A percentile compares a stretch with the other conserved stretches of the same genome.
Conservation (phyloP, 768 basidiomycete species). For the Dendrothele bispora region DNA sequence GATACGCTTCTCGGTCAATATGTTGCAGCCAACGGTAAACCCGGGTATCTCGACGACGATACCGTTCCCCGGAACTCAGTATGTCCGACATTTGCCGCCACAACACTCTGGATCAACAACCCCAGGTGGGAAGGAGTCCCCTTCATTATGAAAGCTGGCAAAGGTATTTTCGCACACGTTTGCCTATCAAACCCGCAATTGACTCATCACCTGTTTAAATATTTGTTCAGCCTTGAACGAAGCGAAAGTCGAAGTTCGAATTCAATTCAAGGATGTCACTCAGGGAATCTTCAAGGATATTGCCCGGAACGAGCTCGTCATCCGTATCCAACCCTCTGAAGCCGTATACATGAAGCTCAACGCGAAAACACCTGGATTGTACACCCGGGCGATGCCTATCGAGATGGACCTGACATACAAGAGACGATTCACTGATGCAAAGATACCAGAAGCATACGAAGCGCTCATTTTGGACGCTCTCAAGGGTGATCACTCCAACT, state of each 20-base stretch:
- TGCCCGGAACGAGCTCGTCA: constrained; percentile 93
- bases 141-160: constrained; percentile 97
- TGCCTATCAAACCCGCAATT: constrained; percentile 16
- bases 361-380: constrained; percentile 88
- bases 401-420: constrained; percentile 99
- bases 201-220: constrained; percentile 9
- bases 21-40: constrained; percentile 83
- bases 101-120: constrained; percentile 89
- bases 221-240: constrained; percentile 81
- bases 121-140: constrained; percentile 99
- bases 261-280: constrained; percentile 98
- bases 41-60: constrained; percentile 98
- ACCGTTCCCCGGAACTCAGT: constrained; percentile 91
- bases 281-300: constrained; percentile 97
- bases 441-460: constrained; percentile 97
- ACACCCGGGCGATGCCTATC: constrained; percentile 87
- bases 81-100: constrained; percentile 94
- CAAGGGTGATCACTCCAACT: constrained; percentile 99
- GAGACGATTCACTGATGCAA: constrained; percentile 84
- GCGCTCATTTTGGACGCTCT: constrained; percentile 93
- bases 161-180: too few relatives aligned
- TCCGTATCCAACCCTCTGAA: constrained; percentile 95
- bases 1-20: constrained; percentile 96
- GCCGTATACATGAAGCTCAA: constrained; percentile 98
- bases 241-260: constrained; percentile 96